phyloP scores from a whole-genome alignment of 441 rosid genomes.

The Gossypium lobatum region DNA sequence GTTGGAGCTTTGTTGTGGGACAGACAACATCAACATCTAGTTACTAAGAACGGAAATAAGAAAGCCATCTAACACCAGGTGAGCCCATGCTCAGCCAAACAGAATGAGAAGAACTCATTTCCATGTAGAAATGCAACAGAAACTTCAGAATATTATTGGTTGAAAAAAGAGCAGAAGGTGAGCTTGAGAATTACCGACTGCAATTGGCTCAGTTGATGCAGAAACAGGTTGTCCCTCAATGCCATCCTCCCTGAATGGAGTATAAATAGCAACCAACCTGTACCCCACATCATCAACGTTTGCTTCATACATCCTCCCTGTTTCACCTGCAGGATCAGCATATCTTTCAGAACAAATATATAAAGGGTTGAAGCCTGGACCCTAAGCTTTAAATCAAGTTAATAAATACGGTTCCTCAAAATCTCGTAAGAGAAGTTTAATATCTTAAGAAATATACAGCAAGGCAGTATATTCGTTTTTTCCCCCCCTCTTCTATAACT shows the following conservation, averaged over 20 bases:
- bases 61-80: neutral
- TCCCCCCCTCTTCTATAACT: neutral
- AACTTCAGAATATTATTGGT: neutral
- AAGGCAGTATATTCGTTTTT: neutral
- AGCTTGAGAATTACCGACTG: slow-evolving; percentile 61
- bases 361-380: neutral
- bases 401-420: neutral
- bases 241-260: slow-evolving; percentile 94
- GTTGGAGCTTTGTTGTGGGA: neutral
- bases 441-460: neutral
- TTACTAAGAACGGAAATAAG: neutral
- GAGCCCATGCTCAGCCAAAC: neutral
- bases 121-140: neutral
- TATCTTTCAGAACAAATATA: slow-evolving; percentile 14
- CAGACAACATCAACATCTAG: neutral
- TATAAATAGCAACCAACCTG: slow-evolving; percentile 82
- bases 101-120: neutral
- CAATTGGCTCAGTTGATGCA: slow-evolving; percentile 88
- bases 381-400: neutral
- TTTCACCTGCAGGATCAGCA: slow-evolving; percentile 64
- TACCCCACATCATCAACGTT: slow-evolving; percentile 99
- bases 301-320: slow-evolving; percentile 90
- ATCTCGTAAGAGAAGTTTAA: slow-evolving; percentile 1
- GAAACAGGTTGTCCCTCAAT: slow-evolving; percentile 94
- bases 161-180: slow-evolving; percentile 5